phyloP scores from a whole-genome alignment of 202 grass and related monocot genomes.

The Carex arenaria region DNA sequence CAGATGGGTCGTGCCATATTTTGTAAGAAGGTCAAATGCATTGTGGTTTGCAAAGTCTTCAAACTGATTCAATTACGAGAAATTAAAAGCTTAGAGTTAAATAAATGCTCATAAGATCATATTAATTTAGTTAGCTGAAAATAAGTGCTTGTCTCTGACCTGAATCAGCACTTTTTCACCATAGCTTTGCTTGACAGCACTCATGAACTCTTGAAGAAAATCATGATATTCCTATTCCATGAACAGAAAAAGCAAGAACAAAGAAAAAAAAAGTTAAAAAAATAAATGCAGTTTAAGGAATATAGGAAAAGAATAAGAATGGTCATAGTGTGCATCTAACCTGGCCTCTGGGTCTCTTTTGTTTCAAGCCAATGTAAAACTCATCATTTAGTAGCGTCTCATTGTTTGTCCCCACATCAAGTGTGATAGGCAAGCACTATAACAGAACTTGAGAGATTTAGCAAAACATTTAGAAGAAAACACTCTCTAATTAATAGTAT shows the following conservation, averaged over 20 bases:
- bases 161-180: slow-evolving; percentile 94
- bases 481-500: not conserved
- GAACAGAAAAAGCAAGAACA: slow-evolving; percentile 22
- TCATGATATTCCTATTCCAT: slow-evolving; percentile 74
- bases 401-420: slow-evolving; percentile 98
- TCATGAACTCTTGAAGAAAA: slow-evolving; percentile 84
- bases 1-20: slow-evolving; percentile 76
- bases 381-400: slow-evolving; percentile 77
- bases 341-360: slow-evolving; percentile 76
- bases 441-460: slow-evolving; percentile 23
- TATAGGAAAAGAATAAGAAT: slow-evolving; percentile 6
- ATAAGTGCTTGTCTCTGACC: slow-evolving; percentile 22
- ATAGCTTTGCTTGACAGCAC: slow-evolving; percentile 86
- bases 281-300: not conserved
- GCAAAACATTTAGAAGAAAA: not conserved
- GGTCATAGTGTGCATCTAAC: slow-evolving; percentile 22
- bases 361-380: slow-evolving; percentile 89
- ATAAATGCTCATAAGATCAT: not conserved
- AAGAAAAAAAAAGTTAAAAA: not conserved
- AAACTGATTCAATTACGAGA: slow-evolving; percentile 47
- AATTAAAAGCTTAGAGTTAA: not conserved
- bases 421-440: slow-evolving; percentile 90
- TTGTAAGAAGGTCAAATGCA: slow-evolving; percentile 87
- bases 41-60: slow-evolving; percentile 99
- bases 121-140: not conserved